Evolutionary conservation across 352 stramenopile species (phyloP), one percentile per base, ranked within the genome.

Genomic region (Phytophthora foliorum): DNA sequence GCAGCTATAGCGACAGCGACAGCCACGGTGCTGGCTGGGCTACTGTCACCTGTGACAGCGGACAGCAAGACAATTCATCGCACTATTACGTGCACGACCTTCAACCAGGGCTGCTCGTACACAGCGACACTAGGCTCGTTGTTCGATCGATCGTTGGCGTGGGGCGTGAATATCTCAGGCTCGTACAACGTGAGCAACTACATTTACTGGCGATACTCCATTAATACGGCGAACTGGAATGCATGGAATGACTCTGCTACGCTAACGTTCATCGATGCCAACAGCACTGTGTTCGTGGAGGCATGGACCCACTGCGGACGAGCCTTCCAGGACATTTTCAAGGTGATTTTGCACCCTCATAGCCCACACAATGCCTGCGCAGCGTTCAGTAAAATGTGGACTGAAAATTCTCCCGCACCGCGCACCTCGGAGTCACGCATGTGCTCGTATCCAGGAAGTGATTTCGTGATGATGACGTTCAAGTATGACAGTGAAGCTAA

Each of bases 301-400:
- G 80, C 80, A 2, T 91, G 82, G 80, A 84, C 82, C 5, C 64
- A 83, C 13, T 91, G 82, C 24, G 80, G 82, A n/a, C 27, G 67
- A 10, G 68, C 78, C 0, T 62, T 51, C 24, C 29, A 51, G 2
- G 55, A 67, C 17, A 57, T 19, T 4, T 91, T 84, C 31, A 64
- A 56, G 3, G 46, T 85, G 4, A 38, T 74, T 31, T 54, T 89
- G 32, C 81, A 89, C 44, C 51, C 62, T 19, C 67, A 78, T 56
- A 84, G 70, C 51, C 44, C 39, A 6, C 53, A 52, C 13, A 34
- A 50, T 46, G 49, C 21, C 22, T 75, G 67, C 24, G 13, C 9
- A 6, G 17, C 41, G 14, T 75, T 75, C 56, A 38, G 38, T 6
- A 14, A n/a, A 11, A 72, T 75, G 67, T 72, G 61, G 67, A 42